Percentiles rank a stretch among this genome's conserved stretches.
These are phyloP conservation scores for Colletotrichum caudatum DNA, from an alignment of 2,329 filamentous ascomycete genomes.

Conservation along the genomic window DNA sequence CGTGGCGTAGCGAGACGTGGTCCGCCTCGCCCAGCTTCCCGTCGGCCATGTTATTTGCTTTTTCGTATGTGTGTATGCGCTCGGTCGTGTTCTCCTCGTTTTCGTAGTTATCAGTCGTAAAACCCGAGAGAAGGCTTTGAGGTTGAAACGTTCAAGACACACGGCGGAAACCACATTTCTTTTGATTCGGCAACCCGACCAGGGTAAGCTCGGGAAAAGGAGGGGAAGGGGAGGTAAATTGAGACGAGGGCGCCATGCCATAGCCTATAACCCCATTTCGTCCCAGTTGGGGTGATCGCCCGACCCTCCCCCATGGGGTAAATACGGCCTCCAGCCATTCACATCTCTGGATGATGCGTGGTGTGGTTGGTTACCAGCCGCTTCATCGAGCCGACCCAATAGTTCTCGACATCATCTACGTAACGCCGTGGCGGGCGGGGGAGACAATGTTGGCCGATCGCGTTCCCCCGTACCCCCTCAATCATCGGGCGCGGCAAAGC, in stretches of 20 bases:
- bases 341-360: not conserved
- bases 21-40: slow-evolving; percentile 32
- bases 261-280: slow-evolving; percentile 2
- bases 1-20: slow-evolving; percentile 27
- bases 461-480: not conserved
- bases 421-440: not conserved
- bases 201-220: too few relatives aligned
- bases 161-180: too few relatives aligned
- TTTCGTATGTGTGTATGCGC: too few relatives aligned
- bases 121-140: too few relatives aligned
- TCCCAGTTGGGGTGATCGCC: slow-evolving; percentile 36
- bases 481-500: slow-evolving; percentile 21
- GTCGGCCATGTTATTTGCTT: slow-evolving; percentile 21
- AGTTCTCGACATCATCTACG: not conserved
- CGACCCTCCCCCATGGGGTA: slow-evolving; percentile 27
- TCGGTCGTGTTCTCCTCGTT: too few relatives aligned
- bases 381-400: not conserved
- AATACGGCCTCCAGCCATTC: slow-evolving; percentile 25
- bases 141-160: too few relatives aligned
- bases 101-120: too few relatives aligned
- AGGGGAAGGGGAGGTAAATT: too few relatives aligned
- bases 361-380: not conserved
- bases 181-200: too few relatives aligned
- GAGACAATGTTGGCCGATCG: slow-evolving; percentile 8
- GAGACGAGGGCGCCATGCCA: not conserved